Percentiles rank a stretch among this genome's conserved stretches.
Conservation (phyloP, 2,329 filamentous ascomycete species). For the Aureobasidium sp. region DNA sequence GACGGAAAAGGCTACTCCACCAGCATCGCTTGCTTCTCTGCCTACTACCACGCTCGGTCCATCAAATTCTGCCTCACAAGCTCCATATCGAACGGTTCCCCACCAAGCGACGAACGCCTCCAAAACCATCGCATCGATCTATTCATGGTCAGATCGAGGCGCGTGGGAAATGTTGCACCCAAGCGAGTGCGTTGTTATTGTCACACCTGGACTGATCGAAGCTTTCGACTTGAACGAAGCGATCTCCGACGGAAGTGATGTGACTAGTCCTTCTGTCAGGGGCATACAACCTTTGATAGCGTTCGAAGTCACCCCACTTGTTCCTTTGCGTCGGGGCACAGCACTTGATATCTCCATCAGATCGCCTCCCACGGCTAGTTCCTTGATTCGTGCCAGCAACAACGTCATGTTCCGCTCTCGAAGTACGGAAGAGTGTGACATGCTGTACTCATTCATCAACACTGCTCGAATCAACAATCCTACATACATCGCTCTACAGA, state of each 20-base stretch:
- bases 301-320: conserved; percentile 83
- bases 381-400: conserved; percentile 58
- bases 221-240: conserved; percentile 50
- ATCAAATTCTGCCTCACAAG: conserved; percentile 76
- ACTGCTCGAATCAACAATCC: conserved; percentile 85
- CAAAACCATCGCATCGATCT: conserved; percentile 54
- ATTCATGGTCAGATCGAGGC: conserved; percentile 57
- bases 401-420: conserved; percentile 89
- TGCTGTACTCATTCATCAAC: conserved; percentile 81
- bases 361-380: conserved; percentile 70
- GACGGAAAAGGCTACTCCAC: conserved; percentile 32
- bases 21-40: conserved; percentile 22
- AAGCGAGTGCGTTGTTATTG: conserved; percentile 55
- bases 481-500: conserved; percentile 73
- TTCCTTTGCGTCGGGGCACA: conserved; percentile 83
- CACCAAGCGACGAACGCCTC: conserved; percentile 39
- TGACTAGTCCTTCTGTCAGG: conserved; percentile 31
- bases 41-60: conserved; percentile 57
- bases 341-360: conserved; percentile 90
- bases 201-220: conserved; percentile 59
- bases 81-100: conserved; percentile 52
- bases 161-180: conserved; percentile 55
- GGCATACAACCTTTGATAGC: conserved; percentile 52
- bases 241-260: conserved; percentile 35
- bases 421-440: conserved; percentile 68